phyloP scores from a whole-genome alignment of 192 early-diverging fungal genomes.

The Thamnidium elegans region DNA sequence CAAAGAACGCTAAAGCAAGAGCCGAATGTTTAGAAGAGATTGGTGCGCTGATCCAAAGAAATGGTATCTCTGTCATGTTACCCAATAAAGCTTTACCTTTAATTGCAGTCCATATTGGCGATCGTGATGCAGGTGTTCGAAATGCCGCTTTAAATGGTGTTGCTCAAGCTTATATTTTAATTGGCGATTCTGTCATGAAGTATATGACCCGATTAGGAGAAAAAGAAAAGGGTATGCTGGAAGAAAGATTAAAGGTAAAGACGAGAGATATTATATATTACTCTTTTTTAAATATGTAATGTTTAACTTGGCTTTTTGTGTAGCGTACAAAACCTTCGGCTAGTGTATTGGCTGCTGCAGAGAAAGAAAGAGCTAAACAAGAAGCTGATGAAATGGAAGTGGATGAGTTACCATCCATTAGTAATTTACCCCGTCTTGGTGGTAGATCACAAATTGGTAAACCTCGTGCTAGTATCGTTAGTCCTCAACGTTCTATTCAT shows the following conservation, averaged over 20 bases:
- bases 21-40: slow-evolving; percentile 84
- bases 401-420: slow-evolving; percentile 26
- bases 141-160: slow-evolving; percentile 73
- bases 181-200: slow-evolving; percentile 76
- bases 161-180: slow-evolving; percentile 68
- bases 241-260: slow-evolving; percentile 67
- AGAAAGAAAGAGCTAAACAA: slow-evolving; percentile 23
- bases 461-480: slow-evolving; percentile 13
- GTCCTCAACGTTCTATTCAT: slow-evolving; percentile 26
- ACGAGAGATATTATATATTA: not conserved
- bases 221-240: slow-evolving; percentile 79
- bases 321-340: slow-evolving; percentile 42
- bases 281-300: not conserved
- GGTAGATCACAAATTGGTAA: slow-evolving; percentile 19
- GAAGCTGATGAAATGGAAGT: slow-evolving; percentile 35
- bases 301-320: not conserved
- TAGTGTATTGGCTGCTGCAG: slow-evolving; percentile 34
- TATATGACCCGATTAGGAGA: slow-evolving; percentile 68
- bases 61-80: slow-evolving; percentile 60
- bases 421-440: slow-evolving; percentile 13
- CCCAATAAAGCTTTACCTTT: slow-evolving; percentile 69
- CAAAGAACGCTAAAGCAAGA: slow-evolving; percentile 76
- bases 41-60: slow-evolving; percentile 66
- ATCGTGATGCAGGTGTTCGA: slow-evolving; percentile 79
- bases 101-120: slow-evolving; percentile 71